phyloP scores from a whole-genome alignment of 768 basidiomycete genomes.

The Mrakia blollopis region DNA sequence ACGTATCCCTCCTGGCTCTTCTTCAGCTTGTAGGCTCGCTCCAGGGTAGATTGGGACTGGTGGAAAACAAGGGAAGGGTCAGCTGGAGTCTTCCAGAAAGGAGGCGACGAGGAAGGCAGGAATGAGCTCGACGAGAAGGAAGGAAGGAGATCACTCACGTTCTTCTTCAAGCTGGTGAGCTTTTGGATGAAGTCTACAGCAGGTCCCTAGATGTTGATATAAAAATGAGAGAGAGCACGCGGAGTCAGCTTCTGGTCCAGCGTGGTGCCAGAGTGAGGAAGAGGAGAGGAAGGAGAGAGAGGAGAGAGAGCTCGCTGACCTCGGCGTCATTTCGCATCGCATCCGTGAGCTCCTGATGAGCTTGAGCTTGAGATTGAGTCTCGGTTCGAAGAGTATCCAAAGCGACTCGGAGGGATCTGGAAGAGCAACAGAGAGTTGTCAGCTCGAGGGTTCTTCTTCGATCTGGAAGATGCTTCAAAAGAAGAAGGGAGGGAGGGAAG shows the following conservation, averaged over 20 bases:
- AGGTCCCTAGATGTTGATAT: conserved; percentile 13
- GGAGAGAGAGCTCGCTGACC: conserved; percentile 25
- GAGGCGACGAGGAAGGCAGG: neutral
- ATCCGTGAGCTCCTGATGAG: conserved; percentile 66
- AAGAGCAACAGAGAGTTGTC: neutral
- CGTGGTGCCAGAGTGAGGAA: conserved; percentile 9
- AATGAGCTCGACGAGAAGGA: neutral
- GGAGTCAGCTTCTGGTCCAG: neutral
- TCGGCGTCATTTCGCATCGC: conserved; percentile 75
- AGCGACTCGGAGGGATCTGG: conserved; percentile 72
- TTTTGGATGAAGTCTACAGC: conserved; percentile 31
- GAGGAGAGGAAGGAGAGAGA: conserved; percentile 32
- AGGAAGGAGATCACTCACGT: conserved; percentile 41
- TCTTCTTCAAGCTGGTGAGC: conserved; percentile 49
- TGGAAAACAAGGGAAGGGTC: neutral
- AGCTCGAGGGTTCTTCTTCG: neutral
- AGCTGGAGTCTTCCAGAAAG: neutral
- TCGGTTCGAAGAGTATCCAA: conserved; percentile 74
- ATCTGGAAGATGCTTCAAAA: neutral
- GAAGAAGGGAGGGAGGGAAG: neutral
- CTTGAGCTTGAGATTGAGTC: conserved; percentile 73
- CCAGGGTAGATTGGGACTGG: conserved; percentile 62
- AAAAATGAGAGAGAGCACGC: neutral
- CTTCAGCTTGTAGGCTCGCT: conserved; percentile 86
- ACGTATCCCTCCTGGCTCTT: conserved; percentile 81